phyloP scores from a whole-genome alignment of 2,329 filamentous ascomycete species.

The Diaporthe ilicicola region DNA sequence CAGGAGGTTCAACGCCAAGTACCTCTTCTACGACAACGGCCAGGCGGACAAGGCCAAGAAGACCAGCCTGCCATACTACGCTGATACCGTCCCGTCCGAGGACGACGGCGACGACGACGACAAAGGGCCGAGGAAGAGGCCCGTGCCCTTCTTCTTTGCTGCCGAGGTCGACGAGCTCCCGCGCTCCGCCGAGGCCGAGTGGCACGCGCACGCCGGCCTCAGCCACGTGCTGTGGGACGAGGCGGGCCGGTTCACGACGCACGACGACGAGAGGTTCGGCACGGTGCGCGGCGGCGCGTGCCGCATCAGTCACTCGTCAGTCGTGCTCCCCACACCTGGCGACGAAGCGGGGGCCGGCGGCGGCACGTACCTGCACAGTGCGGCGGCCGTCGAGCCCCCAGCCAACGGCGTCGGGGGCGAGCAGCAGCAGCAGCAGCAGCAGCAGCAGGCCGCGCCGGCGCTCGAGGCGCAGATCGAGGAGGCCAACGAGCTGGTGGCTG shows the following conservation, averaged over 20 bases:
- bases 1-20: constrained; percentile 64
- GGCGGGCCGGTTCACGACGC: neutral
- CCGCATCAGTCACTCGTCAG: constrained; percentile 20
- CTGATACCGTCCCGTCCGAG: constrained; percentile 43
- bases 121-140: constrained; percentile 38
- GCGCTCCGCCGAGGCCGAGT: constrained; percentile 79
- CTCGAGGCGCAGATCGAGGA: neutral
- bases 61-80: constrained; percentile 59
- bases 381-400: neutral
- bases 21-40: constrained; percentile 50
- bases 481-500: neutral
- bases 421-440: neutral
- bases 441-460: neutral
- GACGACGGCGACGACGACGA: constrained; percentile 43
- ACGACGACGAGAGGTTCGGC: constrained; percentile 4
- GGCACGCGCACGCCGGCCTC: constrained; percentile 76
- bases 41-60: constrained; percentile 38
- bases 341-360: neutral
- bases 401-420: too few species aligned
- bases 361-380: constrained; percentile 24
- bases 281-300: neutral
- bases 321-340: neutral
- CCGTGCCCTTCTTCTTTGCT: constrained; percentile 74
- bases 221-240: constrained; percentile 40
- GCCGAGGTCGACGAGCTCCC: constrained; percentile 82